Base-by-base conservation (phyloP, 768 basidiomycete genomes). In the Amanita fuliginea region DNA sequence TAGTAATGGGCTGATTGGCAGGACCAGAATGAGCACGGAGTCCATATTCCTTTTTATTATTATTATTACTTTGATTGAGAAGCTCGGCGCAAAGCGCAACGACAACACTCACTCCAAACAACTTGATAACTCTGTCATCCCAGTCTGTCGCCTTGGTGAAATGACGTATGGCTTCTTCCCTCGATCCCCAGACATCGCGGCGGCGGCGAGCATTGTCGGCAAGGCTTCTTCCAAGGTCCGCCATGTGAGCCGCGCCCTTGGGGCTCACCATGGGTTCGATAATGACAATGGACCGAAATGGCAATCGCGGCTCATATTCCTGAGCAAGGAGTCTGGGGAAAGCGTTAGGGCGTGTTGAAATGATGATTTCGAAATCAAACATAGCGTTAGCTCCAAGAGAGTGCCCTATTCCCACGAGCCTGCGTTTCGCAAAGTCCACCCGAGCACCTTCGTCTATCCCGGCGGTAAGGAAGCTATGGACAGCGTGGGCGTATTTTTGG, bases 241-340 rank as follows among this genome's bases (percentile, higher is more conserved):
- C 48, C 30, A 83, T 62, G 21, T 69, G 68, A 24, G 69, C 57
- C 1, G 67, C 59, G 7, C 75, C 76, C 1, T 62, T 67, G 0
- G 79, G 73, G 47, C 74, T 78, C 41, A 86, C 61, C 65, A 86
- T 68, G 3, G 83, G 82, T 58, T 86, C 83, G 44, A 82, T 68
- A 19, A 85, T 68, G 51, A 84, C 65, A 51, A 85, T 56, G 4
- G 73, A 74, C 0, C 60, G 55, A 57, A 84, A 83, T 3, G 56
- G 59, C 37, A 80, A 56, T 0, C 46, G 39, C 0, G 77, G 77
- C 21, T 67, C 57, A 8, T 80, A 56, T 28, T 62, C 59, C 55
- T 81, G 79, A 18, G 81, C 62, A 32, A 82, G 67, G 7, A 77
- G 67, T 60, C 81, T 83, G 22, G 42, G 13, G 39, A 24, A 11